Conservation (phyloP, 306 rosid species). For the Vachellia collinsii region DNA sequence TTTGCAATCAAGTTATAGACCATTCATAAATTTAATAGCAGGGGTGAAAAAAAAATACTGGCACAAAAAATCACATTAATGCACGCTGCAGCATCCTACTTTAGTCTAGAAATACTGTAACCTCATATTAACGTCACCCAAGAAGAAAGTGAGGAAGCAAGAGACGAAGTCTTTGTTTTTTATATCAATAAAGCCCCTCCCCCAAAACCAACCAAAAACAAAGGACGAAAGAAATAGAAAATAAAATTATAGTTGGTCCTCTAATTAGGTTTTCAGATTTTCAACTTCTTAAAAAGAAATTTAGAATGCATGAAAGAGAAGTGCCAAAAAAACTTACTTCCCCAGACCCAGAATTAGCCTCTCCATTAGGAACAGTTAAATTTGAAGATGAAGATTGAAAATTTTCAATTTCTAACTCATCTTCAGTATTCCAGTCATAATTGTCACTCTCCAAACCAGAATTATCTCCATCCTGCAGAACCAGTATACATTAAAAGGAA, state of each 20-base stretch:
- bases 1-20: conserved; percentile 7
- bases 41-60: conserved; percentile 24
- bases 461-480: conserved; percentile 64
- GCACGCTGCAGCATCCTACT: conserved; percentile 15
- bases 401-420: conserved; percentile 78
- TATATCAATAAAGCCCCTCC: background rate
- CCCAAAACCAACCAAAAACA: background rate
- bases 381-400: conserved; percentile 52
- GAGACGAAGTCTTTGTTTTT: conserved; percentile 14
- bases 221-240: background rate
- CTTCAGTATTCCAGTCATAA: conserved; percentile 87
- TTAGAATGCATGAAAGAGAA: background rate
- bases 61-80: background rate
- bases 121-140: conserved; percentile 1
- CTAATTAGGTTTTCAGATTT: background rate
- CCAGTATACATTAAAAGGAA: conserved; percentile 19
- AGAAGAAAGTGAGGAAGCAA: conserved; percentile 1
- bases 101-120: conserved; percentile 4
- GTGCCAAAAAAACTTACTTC: conserved; percentile 48
- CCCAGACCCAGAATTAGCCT: conserved; percentile 44
- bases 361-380: conserved; percentile 57
- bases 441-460: conserved; percentile 62
- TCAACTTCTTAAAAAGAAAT: conserved; percentile 21
- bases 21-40: background rate
- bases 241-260: conserved; percentile 6